Conservation (phyloP, 129 eudicot species). For the Tagetes patula region DNA sequence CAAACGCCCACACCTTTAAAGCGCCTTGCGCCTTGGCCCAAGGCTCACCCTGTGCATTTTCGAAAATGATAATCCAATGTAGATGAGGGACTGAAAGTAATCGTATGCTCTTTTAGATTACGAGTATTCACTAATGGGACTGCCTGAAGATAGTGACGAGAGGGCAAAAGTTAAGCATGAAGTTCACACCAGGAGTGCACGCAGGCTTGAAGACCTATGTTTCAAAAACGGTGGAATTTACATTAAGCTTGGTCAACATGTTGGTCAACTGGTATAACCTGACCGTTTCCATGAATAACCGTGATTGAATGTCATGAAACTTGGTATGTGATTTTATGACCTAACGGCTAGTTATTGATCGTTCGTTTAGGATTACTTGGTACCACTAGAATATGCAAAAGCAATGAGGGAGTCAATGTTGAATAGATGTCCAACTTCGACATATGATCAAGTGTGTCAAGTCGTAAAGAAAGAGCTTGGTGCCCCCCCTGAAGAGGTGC, state of each 20-base stretch:
- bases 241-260: slow-evolving; percentile 95
- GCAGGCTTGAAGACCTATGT: slow-evolving; percentile 78
- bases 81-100: slow-evolving; percentile 2
- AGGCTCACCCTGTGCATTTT: no score
- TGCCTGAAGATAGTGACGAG: slow-evolving; percentile 76
- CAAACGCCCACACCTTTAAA: no score
- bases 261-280: slow-evolving; percentile 79
- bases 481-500: slow-evolving; percentile 82
- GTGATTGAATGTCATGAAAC: slow-evolving; percentile 14
- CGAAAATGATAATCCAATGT: neutral
- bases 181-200: slow-evolving; percentile 78
- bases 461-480: slow-evolving; percentile 95
- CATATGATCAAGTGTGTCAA: slow-evolving; percentile 80
- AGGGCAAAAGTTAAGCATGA: slow-evolving; percentile 67
- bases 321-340: slow-evolving; percentile 4
- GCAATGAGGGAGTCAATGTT: slow-evolving; percentile 88
- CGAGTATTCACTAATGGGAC: slow-evolving; percentile 77
- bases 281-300: slow-evolving; percentile 9
- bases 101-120: slow-evolving; percentile 47
- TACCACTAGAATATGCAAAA: slow-evolving; percentile 77
- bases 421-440: slow-evolving; percentile 88
- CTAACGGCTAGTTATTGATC: neutral
- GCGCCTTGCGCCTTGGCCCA: no score
- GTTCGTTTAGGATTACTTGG: slow-evolving; percentile 70
- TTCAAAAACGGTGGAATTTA: slow-evolving; percentile 95